Base-by-base conservation (phyloP, 805 yeast genomes). In the Yamadazyma sp. region DNA sequence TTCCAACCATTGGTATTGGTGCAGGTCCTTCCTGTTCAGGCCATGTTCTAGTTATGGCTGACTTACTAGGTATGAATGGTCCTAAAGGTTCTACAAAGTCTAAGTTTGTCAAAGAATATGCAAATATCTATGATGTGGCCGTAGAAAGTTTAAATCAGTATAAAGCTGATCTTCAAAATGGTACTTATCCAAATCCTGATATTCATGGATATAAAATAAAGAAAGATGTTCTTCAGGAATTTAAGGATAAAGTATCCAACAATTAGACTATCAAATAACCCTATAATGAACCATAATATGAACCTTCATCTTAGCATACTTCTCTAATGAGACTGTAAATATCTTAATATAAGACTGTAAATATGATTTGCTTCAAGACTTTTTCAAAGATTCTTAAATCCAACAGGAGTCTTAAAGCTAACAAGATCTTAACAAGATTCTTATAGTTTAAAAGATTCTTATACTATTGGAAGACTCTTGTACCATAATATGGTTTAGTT, bases 1-100 rank as follows among this genome's bases (percentile, higher is more conserved):
- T 91, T 1, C 97, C 98, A 0, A 85, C 94, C 1, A 88, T 91
- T 45, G 98, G 98, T 3, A 91, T 91, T 31, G 98, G 98, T 4
- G 96, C 98, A 0, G 98, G 98, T 0, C 75, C 78, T 15, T 62
- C 63, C 7, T 82, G 91, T 7, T 76, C 85, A 23, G 98, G 96
- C 0, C 98, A 93, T 57, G 96, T 91, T 1, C 69, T 91, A 24
- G 98, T 91, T 0, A 80, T 84, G 56, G 76, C 86, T 4, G 98
- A 91, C 54, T 51, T 86, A 60, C 62, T 91, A 21, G 96, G 96
- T 1, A 76, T 82, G 85, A 65, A 68, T 32, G 77, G 78, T 28
- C 70, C 72, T 0, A 66, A 62, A 29, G 50, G 48, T n/a, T 30
- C 49, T 7, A 39, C 33, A n/a, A 84, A 85, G 2, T 56, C 70